phyloP scores from a whole-genome alignment of 257 asterid species.

The Jasminum sambac region DNA sequence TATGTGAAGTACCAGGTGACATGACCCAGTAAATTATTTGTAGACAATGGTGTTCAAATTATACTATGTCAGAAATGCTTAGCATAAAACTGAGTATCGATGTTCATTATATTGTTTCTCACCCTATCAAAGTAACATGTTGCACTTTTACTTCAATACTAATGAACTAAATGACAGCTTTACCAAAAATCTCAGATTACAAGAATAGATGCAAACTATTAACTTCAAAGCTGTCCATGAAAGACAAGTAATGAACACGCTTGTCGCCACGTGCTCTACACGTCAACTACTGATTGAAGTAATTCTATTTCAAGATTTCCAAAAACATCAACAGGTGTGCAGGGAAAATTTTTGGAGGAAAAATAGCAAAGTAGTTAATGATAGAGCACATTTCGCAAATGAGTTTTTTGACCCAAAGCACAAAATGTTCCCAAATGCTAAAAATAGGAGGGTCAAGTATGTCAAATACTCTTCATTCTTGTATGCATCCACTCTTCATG shows the following conservation, averaged over 20 bases:
- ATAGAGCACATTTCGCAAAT: not conserved
- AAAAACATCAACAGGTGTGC: not conserved
- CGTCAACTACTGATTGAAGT: not conserved
- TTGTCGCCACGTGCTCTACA: not conserved
- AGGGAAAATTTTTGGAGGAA: not conserved
- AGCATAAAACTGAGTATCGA: too few species aligned
- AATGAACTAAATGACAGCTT: not conserved
- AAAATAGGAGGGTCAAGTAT: constrained; percentile 8
- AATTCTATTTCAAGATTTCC: constrained; percentile 1
- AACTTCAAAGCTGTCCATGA: constrained; percentile 6
- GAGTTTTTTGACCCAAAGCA: not conserved
- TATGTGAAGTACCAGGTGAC: too few species aligned
- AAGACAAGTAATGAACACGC: not conserved
- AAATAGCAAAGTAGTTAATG: not conserved
- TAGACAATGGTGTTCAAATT: too few species aligned
- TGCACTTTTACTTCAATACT: not conserved
- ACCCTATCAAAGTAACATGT: not conserved
- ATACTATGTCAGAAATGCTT: too few species aligned
- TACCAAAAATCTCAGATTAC: not conserved
- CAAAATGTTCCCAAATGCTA: constrained; percentile 9
- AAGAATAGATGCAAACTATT: not conserved
- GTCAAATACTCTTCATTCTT: constrained; percentile 6
- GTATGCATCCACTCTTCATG: constrained; percentile 9
- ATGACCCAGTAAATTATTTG: too few species aligned
- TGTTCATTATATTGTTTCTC: too few species aligned